A percentile compares a stretch with the other conserved stretches of the same genome.
phyloP scores from a whole-genome alignment of 106 monocot genomes.

The Narthecium ossifragum region DNA sequence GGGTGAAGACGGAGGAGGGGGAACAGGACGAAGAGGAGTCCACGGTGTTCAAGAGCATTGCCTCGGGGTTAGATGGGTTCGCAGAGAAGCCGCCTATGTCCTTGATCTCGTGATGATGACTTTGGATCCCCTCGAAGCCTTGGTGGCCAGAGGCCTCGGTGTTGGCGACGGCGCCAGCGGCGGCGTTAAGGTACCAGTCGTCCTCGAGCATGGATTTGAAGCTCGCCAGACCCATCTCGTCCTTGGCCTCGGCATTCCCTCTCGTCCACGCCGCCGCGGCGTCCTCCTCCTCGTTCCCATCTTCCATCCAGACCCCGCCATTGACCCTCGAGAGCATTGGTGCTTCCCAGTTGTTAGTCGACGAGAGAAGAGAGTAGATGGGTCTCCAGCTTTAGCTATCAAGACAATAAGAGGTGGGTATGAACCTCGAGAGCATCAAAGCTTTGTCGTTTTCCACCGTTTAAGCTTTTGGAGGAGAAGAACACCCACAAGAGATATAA shows the following conservation, averaged over 20 bases:
- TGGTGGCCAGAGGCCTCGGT: not conserved
- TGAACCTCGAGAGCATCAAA: too few species aligned
- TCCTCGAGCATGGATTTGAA: slow-evolving; percentile 71
- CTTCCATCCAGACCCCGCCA: slow-evolving; percentile 36
- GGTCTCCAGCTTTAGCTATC: too few species aligned
- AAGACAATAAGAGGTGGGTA: too few species aligned
- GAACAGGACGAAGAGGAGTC: slow-evolving; percentile 30
- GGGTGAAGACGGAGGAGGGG: slow-evolving; percentile 7
- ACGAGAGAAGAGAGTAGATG: too few species aligned
- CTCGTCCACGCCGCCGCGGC: slow-evolving; percentile 18
- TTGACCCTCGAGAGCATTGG: slow-evolving; percentile 34
- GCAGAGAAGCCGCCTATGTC: slow-evolving; percentile 7
- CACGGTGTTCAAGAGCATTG: slow-evolving; percentile 8
- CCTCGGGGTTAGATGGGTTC: slow-evolving; percentile 2
- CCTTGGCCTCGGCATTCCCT: slow-evolving; percentile 16
- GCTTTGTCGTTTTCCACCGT: too few species aligned
- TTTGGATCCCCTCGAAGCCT: slow-evolving; percentile 10
- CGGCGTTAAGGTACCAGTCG: slow-evolving; percentile 24
- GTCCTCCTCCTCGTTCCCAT: slow-evolving; percentile 12
- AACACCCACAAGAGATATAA: too few species aligned
- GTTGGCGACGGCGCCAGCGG: slow-evolving; percentile 1
- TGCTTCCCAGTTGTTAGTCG: too few species aligned
- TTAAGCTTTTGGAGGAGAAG: too few species aligned
- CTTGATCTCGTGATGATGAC: slow-evolving; percentile 19
- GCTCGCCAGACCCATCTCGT: slow-evolving; percentile 31